Conservation (phyloP, 345 rosid genomes). For the Kandelia obovata region DNA sequence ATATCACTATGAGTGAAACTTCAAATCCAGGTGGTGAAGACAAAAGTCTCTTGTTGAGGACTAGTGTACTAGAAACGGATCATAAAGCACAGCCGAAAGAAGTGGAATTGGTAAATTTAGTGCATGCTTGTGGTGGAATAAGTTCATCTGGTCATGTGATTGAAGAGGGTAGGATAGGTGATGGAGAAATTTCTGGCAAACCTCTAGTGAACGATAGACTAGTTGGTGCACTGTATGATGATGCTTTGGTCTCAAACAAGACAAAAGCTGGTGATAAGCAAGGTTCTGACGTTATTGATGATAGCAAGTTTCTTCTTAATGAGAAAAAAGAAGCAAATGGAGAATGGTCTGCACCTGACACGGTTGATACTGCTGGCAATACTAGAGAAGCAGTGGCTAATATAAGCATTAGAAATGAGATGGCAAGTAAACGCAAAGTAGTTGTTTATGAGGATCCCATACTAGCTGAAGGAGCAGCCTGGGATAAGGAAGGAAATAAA, state of each 20-base stretch:
- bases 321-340: conserved; percentile 15
- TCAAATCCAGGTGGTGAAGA: conserved; percentile 21
- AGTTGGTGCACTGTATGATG: conserved; percentile 24
- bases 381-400: conserved; percentile 15
- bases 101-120: conserved; percentile 32
- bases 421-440: conserved; percentile 21
- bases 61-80: conserved; percentile 10
- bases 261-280: conserved; percentile 29
- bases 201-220: conserved; percentile 19
- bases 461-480: conserved; percentile 11
- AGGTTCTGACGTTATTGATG: conserved; percentile 20
- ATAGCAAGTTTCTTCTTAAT: conserved; percentile 16
- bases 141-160: conserved; percentile 19
- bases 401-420: conserved; percentile 17
- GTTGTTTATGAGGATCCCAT: conserved; percentile 18
- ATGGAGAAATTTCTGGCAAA: conserved; percentile 54
- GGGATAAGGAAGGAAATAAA: conserved; percentile 23
- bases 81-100: conserved; percentile 31
- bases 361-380: not conserved
- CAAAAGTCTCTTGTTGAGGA: conserved; percentile 3
- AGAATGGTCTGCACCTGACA: conserved; percentile 18
- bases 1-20: conserved; percentile 20
- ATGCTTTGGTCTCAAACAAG: conserved; percentile 22
- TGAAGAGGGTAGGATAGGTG: conserved; percentile 49
- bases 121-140: conserved; percentile 15